phyloP scores from a whole-genome alignment of 2,329 filamentous ascomycete species.

The Calonectria hongkongensis region DNA sequence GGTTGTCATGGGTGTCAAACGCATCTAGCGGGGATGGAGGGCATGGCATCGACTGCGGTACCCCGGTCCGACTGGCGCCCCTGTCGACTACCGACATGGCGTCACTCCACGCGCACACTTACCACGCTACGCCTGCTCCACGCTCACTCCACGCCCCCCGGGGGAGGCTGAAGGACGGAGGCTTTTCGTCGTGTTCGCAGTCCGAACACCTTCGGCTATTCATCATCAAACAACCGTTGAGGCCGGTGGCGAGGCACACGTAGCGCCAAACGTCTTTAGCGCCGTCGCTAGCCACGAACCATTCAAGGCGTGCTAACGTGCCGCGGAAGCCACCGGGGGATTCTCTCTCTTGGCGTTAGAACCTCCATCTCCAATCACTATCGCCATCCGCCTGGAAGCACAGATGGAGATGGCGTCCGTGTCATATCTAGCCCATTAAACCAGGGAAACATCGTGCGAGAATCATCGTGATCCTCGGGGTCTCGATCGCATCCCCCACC shows the following conservation, averaged over 20 bases:
- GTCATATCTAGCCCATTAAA: slow-evolving; percentile 8
- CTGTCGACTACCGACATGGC: slow-evolving; percentile 8
- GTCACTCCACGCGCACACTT: background rate
- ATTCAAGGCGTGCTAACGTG: background rate
- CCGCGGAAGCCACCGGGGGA: background rate
- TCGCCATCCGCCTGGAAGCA: background rate
- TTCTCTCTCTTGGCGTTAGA: background rate
- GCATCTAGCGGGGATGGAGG: slow-evolving; percentile 19
- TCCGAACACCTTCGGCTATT: slow-evolving; percentile 22
- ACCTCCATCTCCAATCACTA: background rate
- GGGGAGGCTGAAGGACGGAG: background rate
- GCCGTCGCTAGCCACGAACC: slow-evolving; percentile 16
- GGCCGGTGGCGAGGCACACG: slow-evolving; percentile 8
- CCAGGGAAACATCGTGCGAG: slow-evolving; percentile 17
- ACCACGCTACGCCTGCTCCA: no score
- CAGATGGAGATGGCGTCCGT: slow-evolving; percentile 12
- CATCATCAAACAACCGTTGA: slow-evolving; percentile 24
- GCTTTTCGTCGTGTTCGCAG: background rate
- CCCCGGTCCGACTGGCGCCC: slow-evolving; percentile 10
- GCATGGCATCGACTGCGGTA: background rate
- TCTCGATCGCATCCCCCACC: slow-evolving; percentile 1
- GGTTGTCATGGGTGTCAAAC: slow-evolving; percentile 28
- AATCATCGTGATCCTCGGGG: background rate
- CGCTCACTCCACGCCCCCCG: background rate
- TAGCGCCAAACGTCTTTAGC: slow-evolving; percentile 1